phyloP scores from a whole-genome alignment of 192 early-diverging fungal species.

The Coemansia javaensis region DNA sequence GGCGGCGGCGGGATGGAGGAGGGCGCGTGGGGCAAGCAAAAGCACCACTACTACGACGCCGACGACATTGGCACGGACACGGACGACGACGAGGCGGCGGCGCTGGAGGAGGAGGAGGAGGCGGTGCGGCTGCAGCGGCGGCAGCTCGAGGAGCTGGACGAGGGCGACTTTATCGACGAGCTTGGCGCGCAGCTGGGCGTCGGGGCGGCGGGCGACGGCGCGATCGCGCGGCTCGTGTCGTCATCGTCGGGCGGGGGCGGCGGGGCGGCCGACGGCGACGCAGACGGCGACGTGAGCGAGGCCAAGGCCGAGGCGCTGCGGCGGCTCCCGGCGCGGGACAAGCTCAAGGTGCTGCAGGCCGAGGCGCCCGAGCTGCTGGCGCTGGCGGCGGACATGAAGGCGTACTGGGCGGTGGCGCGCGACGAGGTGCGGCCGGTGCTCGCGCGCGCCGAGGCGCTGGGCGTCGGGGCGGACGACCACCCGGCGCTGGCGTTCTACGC shows the following conservation, averaged over 20 bases:
- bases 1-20: constrained; percentile 42
- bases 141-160: constrained; percentile 69
- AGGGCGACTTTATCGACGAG: constrained; percentile 85
- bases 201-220: constrained; percentile 7
- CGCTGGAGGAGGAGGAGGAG: constrained; percentile 83
- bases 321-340: constrained; percentile 57
- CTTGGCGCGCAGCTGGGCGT: constrained; percentile 52
- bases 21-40: constrained; percentile 73
- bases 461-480: constrained; percentile 26
- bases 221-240: constrained; percentile 19
- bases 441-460: constrained; percentile 18
- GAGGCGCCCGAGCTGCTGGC: constrained; percentile 71
- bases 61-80: constrained; percentile 73
- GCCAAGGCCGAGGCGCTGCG: constrained; percentile 36
- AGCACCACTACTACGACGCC: constrained; percentile 78
- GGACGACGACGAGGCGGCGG: constrained; percentile 58
- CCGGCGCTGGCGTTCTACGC: constrained; percentile 48
- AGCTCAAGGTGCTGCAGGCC: constrained; percentile 62
- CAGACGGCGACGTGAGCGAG: constrained; percentile 10
- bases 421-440: constrained; percentile 26
- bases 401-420: constrained; percentile 28
- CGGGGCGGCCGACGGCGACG: constrained; percentile 23
- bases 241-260: constrained; percentile 17
- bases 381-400: constrained; percentile 54
- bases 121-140: constrained; percentile 80